Percentiles rank a stretch among this genome's conserved stretches.
phyloP scores from a whole-genome alignment of 768 basidiomycete genomes.

The Calocybe indica region DNA sequence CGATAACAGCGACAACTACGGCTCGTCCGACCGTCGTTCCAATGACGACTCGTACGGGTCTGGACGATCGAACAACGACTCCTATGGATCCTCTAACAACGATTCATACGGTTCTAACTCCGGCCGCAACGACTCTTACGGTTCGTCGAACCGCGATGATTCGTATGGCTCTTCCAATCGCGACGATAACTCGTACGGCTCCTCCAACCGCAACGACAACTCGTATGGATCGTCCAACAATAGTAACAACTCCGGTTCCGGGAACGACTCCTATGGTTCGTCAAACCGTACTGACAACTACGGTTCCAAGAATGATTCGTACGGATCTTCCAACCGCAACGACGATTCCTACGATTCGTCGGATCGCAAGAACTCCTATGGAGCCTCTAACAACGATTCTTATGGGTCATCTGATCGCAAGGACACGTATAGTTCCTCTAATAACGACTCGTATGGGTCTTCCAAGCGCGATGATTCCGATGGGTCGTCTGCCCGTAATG shows the following conservation, averaged over 20 bases:
- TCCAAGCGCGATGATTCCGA: constrained; percentile 13
- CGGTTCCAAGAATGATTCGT: constrained; percentile 12
- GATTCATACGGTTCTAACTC: constrained; percentile 2
- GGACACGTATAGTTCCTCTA: constrained; percentile 12
- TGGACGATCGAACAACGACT: constrained; percentile 1
- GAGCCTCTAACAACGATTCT: constrained; percentile 9
- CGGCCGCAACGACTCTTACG: constrained; percentile 16
- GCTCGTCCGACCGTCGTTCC: constrained; percentile 10
- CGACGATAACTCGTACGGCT: constrained; percentile 5
- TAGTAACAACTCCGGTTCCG: constrained; percentile 12
- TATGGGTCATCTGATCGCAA: constrained; percentile 8
- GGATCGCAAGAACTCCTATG: constrained; percentile 8
- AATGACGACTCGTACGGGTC: constrained; percentile 20
- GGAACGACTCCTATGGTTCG: constrained; percentile 18
- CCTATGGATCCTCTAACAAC: constrained; percentile 14
- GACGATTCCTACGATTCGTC: constrained; percentile 14
- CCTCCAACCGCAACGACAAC: constrained; percentile 6
- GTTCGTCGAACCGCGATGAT: constrained; percentile 16
- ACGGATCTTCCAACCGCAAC: constrained; percentile 12
- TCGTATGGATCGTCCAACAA: constrained; percentile 16
- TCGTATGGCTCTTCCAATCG: constrained; percentile 6
- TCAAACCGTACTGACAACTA: constrained; percentile 1
- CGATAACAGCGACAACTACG: constrained; percentile 8
- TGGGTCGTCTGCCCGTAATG: constrained; percentile 19
- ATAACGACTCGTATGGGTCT: constrained; percentile 19